Evolutionary conservation across 208 protist species (phyloP).

Genomic region (Vickermania spadyakhi): DNA sequence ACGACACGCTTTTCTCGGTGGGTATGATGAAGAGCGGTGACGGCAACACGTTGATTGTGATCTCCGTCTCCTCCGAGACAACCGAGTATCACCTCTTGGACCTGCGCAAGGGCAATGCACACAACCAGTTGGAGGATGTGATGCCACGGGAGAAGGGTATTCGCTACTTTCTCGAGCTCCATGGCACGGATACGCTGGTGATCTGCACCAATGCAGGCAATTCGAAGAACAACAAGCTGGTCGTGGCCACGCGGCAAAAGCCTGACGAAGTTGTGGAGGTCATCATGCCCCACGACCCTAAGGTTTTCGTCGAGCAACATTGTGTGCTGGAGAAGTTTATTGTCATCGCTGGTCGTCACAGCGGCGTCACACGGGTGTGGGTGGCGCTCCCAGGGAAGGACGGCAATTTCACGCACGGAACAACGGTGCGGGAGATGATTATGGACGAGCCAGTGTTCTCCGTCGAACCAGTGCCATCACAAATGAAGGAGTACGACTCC

Average conservation of each 20-base stretch:
- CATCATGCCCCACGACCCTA: constrained; percentile 40
- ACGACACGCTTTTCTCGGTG: constrained; percentile 63
- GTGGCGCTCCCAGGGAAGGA: constrained; percentile 23
- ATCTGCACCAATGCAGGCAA: constrained; percentile 76
- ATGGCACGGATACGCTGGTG: constrained; percentile 55
- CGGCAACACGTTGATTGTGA: constrained; percentile 52
- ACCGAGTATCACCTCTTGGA: constrained; percentile 71
- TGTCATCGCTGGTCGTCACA: constrained; percentile 53
- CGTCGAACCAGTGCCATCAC: constrained; percentile 27
- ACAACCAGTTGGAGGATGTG: constrained; percentile 54
- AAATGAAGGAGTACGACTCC: constrained; percentile 68
- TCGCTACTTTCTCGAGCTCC: constrained; percentile 67
- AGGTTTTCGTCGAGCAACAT: constrained; percentile 38
- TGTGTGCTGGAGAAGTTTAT: constrained; percentile 46
- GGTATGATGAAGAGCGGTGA: constrained; percentile 45
- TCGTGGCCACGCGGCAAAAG: constrained; percentile 33
- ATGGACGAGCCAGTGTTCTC: constrained; percentile 75
- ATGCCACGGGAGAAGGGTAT: constrained; percentile 68
- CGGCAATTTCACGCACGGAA: constrained; percentile 20
- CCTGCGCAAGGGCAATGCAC: constrained; percentile 41
- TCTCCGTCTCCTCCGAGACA: constrained; percentile 62
- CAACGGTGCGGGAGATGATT: constrained; percentile 29
- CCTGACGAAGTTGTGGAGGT: constrained; percentile 35
- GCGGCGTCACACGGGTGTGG: constrained; percentile 73
- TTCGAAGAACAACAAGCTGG: constrained; percentile 68